These are phyloP conservation scores for Gossypium raimondii DNA, from an alignment of 345 rosid genomes.

Conservation along the genomic window DNA sequence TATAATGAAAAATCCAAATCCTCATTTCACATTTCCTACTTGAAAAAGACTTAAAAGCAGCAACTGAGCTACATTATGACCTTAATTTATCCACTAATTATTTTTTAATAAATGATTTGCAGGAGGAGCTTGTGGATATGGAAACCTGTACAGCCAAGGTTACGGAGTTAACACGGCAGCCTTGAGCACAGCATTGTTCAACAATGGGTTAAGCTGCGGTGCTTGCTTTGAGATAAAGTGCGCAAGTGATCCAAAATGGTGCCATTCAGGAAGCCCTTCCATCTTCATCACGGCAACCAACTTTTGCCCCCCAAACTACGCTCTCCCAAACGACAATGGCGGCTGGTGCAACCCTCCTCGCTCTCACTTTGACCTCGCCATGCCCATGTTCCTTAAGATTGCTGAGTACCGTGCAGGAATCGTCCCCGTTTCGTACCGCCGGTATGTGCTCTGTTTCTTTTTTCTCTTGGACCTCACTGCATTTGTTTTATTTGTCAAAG, in stretches of 20 bases:
- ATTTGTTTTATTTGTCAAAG: too few relatives aligned
- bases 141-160: conserved; percentile 69
- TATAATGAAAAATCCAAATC: neutral
- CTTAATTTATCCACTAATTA: neutral
- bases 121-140: conserved; percentile 80
- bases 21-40: neutral
- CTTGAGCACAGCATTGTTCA: conserved; percentile 64
- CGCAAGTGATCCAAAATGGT: conserved; percentile 49
- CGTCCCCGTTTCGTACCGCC: conserved; percentile 70
- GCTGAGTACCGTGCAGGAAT: conserved; percentile 73
- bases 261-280: conserved; percentile 55
- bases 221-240: conserved; percentile 72
- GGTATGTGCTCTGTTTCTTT: conserved; percentile 33
- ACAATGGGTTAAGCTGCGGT: conserved; percentile 62
- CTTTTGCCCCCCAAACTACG: conserved; percentile 57
- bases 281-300: conserved; percentile 63
- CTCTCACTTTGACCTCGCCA: conserved; percentile 64
- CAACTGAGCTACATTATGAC: neutral
- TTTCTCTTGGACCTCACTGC: too few relatives aligned
- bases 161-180: conserved; percentile 76
- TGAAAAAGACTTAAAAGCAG: neutral
- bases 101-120: neutral
- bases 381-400: conserved; percentile 74
- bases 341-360: conserved; percentile 87
- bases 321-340: conserved; percentile 56